Base-by-base conservation (phyloP, 2,329 filamentous ascomycete genomes). In the Zymoseptoria tritici region DNA sequence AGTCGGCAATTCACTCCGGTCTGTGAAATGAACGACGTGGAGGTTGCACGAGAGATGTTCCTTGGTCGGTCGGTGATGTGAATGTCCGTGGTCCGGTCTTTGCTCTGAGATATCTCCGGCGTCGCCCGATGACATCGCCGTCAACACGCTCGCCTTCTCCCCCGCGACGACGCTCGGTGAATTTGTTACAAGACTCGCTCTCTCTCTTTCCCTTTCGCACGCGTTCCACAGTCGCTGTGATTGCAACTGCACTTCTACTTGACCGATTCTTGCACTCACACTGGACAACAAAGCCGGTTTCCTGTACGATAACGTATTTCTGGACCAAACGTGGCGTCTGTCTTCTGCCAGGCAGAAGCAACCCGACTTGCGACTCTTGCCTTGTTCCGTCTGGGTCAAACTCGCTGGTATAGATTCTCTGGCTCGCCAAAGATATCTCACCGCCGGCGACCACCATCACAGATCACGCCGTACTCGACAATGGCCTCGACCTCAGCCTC, bases 401-500 rank as follows among this genome's bases (percentile, higher is more conserved):
- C 36, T 46, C 36, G 11, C 36, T 7, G 13, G 13, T 16, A 16
- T 7, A 46, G 36, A 46, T 16, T 7, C 16, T 11, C 16, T n/a
- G 36, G 13, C 36, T 16, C 13, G 36, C 11, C 11, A 11, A 46
- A 2, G 36, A 46, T n/a, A 16, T 46, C 36, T 46, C 36, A 46
- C 36, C 36, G 36, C 36, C 36, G 16, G 16, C 36, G 2, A 4
- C 16, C 36, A 46, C 16, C 36, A 46, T 2, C 36, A 46, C 11
- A 46, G 16, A 50, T 63, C 56, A 54, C 60, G 51, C 57, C 52
- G 57, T 60, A 68, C 59, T 57, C 66, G 52, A 73, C 71, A 58
- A 74, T 74, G 72, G 66, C 71, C 9, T 70, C 71, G 2, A 58
- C 70, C 1, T 66, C 67, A 51, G 57, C 68, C 1, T 60, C 63